Evolutionary conservation across 352 stramenopile genomes (phyloP).

Genomic region (Phytophthora pinifolia): DNA sequence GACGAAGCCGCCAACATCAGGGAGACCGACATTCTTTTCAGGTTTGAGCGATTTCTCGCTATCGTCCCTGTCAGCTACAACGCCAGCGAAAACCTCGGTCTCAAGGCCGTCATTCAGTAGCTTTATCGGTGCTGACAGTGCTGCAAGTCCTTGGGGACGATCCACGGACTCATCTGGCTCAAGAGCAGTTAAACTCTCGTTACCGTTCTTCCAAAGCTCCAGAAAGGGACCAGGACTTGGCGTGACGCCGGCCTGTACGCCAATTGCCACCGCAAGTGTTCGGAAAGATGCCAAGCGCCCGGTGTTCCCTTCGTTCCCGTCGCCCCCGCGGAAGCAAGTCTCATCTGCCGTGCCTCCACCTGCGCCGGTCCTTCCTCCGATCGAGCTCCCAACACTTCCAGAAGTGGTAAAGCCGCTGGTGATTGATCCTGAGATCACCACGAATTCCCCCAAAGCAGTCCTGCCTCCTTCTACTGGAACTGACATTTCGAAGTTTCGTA

Average conservation of each 20-base stretch:
- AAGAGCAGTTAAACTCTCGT: conserved; percentile 44
- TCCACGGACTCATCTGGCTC: conserved; percentile 13
- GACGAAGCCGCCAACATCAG: conserved; percentile 21
- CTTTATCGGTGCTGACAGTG: conserved; percentile 26
- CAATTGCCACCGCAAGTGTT: conserved; percentile 68
- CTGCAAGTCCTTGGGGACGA: conserved; percentile 11
- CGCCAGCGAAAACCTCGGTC: conserved; percentile 24
- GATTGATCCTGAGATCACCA: conserved; percentile 11
- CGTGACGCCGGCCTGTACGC: conserved; percentile 60
- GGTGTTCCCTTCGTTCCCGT: conserved; percentile 52
- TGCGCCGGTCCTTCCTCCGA: conserved; percentile 26
- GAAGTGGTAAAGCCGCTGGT: conserved; percentile 18
- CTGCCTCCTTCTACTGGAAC: conserved; percentile 17
- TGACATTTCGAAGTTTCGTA: conserved; percentile 89
- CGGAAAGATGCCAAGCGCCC: conserved; percentile 67
- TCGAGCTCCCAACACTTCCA: conserved; percentile 15
- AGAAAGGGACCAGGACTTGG: conserved; percentile 54
- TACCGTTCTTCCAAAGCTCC: conserved; percentile 76
- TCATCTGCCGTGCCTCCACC: not conserved
- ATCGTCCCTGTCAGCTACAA: conserved; percentile 20
- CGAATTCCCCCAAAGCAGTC: not conserved
- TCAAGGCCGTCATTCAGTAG: conserved; percentile 25
- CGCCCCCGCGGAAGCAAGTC: conserved; percentile 19
- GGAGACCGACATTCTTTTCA: conserved; percentile 24
- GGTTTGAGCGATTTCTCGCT: conserved; percentile 34